A percentile compares a stretch with the other conserved stretches of the same genome.
phyloP scores from a whole-genome alignment of 164 flowering plant genomes.

The Stephania cephalantha region DNA sequence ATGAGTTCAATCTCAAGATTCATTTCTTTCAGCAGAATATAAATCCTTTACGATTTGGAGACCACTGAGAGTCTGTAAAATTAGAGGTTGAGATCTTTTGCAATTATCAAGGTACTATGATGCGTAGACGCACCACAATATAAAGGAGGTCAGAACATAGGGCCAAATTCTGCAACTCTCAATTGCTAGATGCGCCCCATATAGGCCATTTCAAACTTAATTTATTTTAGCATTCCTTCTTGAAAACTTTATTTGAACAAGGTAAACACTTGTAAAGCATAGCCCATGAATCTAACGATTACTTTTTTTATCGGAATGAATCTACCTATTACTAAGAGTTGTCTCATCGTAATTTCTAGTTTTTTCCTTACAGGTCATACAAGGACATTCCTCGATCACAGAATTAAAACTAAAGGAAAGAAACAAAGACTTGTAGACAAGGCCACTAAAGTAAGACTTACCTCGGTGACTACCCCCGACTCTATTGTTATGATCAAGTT shows the following conservation, averaged over 20 bases:
- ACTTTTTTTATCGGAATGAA: no score
- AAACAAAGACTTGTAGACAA: not conserved
- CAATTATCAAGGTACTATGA: not conserved
- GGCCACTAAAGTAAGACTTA: conserved; percentile 4
- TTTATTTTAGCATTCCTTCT: not conserved
- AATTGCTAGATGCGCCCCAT: not conserved
- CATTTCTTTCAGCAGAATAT: not conserved
- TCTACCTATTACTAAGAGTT: no score
- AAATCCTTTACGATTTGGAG: not conserved
- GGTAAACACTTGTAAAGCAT: not conserved
- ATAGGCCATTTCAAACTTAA: not conserved
- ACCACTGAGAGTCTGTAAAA: not conserved
- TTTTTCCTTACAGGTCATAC: not conserved
- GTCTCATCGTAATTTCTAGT: no score
- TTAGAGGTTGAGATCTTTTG: not conserved
- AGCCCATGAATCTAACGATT: not conserved
- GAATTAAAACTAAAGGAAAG: not conserved
- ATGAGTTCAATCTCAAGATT: not conserved
- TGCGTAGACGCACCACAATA: not conserved
- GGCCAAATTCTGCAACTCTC: not conserved
- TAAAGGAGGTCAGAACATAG: not conserved
- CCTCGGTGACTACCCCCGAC: conserved; percentile 21
- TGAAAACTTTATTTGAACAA: not conserved
- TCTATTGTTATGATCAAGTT: conserved; percentile 29
- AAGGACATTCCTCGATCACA: not conserved